A percentile compares a stretch with the other conserved stretches of the same genome.
Conservation (phyloP, 345 rosid species). For the Eucalyptus cladocalyx region DNA sequence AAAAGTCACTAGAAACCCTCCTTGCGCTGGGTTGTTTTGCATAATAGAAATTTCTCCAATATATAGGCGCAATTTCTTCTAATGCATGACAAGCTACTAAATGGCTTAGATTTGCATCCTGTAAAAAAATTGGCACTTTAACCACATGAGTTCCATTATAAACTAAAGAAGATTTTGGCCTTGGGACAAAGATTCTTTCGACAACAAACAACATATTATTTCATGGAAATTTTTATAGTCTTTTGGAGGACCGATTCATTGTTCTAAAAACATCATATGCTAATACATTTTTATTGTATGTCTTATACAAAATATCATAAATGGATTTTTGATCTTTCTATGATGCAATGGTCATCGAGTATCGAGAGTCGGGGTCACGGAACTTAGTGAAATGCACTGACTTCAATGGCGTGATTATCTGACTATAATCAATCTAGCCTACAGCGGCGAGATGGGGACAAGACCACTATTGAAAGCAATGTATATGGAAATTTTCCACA, state of each 20-base stretch:
- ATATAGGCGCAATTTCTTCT: not conserved
- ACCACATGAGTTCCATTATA: not conserved
- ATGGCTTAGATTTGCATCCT: not conserved
- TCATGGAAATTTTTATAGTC: not conserved
- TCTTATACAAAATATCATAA: not conserved
- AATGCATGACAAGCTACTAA: not conserved
- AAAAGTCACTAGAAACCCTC: not conserved
- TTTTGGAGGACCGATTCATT: not conserved
- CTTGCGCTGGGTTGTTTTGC: not conserved
- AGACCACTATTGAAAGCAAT: not conserved
- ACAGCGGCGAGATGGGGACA: not conserved
- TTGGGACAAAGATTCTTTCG: not conserved
- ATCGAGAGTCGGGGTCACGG: not conserved
- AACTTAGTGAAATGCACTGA: not conserved
- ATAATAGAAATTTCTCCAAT: not conserved
- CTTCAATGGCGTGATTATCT: not conserved
- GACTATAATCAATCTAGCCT: not conserved
- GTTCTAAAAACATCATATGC: not conserved
- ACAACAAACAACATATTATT: not conserved
- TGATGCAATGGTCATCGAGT: not conserved
- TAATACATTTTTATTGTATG: not conserved
- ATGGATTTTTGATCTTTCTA: not conserved
- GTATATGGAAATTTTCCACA: not conserved
- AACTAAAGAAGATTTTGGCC: not conserved
- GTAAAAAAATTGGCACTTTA: not conserved